Base-by-base conservation (phyloP, 768 basidiomycete genomes). In the Calocybe gangraenosa region DNA sequence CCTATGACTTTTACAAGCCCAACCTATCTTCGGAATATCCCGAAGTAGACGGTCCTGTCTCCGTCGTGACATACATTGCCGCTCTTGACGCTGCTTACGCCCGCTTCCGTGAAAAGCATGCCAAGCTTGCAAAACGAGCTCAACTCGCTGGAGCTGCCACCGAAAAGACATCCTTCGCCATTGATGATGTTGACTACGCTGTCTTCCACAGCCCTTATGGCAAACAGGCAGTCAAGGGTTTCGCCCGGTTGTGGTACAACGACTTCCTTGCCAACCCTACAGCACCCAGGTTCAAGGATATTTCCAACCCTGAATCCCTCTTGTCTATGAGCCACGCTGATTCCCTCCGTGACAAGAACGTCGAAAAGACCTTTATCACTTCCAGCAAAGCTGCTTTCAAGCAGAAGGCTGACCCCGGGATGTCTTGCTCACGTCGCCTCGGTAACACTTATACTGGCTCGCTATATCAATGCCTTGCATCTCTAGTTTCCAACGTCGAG, bases 401-500 rank as follows among this genome's bases (percentile, higher is more conserved):
- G 47, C 68, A 76, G 51, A 83, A 84, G 59, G 86, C 92, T 15
- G 81, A 81, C 52, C 88, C 92, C 7, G 76, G 74, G 19, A 93
- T 95, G 81, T 81, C 83, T 45, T 87, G 85, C 71, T 92, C 93
- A 20, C 80, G 82, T 60, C 84, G 93, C 36, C 81, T 95, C 53
- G 96, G 96, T 11, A 98, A 99, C 81, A 95, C 93, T 87, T 97
- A 99, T 77, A 95, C 96, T 10, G 96, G 87, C 11, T 94, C 92
- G 13, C 75, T 99, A 9, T 98, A 94, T 62, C 93, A 92, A 36
- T 93, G 92, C 54, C 81, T 99, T 48, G 88, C 94, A 31, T 92
- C 89, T 7, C 73, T 98, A 21, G 61, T 99, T 34, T 78, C 87
- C 36, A 74, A 75, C 19, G 79, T 90, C 31, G 80, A 83, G 56